A percentile compares a stretch with the other conserved stretches of the same genome.
These are phyloP conservation scores for Lentinula novae-zelandiae DNA, from an alignment of 1,284 basidiomycete genomes.

Conservation along the genomic window DNA sequence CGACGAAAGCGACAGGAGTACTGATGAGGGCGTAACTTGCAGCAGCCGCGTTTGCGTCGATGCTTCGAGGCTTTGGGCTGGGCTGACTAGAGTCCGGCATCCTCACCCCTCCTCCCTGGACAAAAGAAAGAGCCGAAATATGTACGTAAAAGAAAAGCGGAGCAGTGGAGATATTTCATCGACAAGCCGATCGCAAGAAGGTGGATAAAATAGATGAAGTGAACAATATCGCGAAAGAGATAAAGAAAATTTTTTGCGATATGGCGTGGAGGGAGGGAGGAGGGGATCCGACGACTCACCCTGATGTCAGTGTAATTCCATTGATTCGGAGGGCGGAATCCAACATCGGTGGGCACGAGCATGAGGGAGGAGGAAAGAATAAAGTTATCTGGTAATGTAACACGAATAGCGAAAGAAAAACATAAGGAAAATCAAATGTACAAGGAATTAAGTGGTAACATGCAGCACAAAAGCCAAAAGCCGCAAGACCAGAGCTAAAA, in stretches of 20 bases:
- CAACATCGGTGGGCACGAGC: not conserved
- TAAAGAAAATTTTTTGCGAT: not conserved
- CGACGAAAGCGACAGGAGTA: not conserved
- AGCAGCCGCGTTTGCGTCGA: not conserved
- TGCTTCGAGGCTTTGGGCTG: not conserved
- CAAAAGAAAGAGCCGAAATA: not conserved
- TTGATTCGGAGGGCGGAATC: not conserved
- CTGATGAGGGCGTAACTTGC: not conserved
- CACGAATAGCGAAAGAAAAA: not conserved
- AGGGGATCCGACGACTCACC: conserved; percentile 3
- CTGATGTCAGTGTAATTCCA: not conserved
- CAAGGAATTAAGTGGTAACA: not conserved
- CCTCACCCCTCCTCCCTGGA: conserved; percentile 6
- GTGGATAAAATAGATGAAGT: not conserved
- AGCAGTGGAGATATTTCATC: not conserved
- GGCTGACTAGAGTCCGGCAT: not conserved
- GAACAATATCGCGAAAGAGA: not conserved
- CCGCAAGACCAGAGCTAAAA: not conserved
- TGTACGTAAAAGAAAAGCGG: not conserved
- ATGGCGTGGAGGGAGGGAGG: not conserved
- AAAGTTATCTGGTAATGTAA: not conserved
- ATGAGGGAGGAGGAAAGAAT: not conserved
- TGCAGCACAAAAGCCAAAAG: not conserved
- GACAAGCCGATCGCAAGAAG: not conserved
- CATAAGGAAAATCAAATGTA: not conserved